Percentiles rank a stretch among this genome's conserved stretches.
These are phyloP conservation scores for Lactarius evosmus DNA, from an alignment of 768 basidiomycete species.

Conservation along the genomic window DNA sequence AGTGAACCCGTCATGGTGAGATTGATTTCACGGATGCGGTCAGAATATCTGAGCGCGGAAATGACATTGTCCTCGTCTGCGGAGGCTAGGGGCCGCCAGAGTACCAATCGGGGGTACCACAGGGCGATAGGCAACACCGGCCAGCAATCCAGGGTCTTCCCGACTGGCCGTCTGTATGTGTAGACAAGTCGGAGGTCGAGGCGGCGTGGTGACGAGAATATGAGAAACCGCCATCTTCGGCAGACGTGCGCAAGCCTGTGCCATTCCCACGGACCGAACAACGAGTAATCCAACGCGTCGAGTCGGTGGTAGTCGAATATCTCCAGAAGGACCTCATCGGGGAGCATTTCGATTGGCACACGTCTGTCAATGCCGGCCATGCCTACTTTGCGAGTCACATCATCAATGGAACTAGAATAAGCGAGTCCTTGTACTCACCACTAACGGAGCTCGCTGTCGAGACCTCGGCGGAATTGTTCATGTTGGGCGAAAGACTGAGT, in stretches of 20 bases:
- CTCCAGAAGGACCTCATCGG: slow-evolving; percentile 20
- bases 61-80: slow-evolving; percentile 17
- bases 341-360: slow-evolving; percentile 9
- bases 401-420: neutral
- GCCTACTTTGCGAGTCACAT: neutral
- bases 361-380: neutral
- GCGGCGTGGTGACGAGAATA: slow-evolving; percentile 16
- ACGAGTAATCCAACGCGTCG: slow-evolving; percentile 2
- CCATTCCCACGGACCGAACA: slow-evolving; percentile 21
- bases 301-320: slow-evolving; percentile 19
- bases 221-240: slow-evolving; percentile 15
- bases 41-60: slow-evolving; percentile 4
- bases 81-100: neutral
- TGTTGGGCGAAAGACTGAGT: neutral
- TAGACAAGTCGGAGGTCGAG: slow-evolving; percentile 19
- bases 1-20: slow-evolving; percentile 15
- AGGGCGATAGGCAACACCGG: slow-evolving; percentile 11
- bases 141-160: slow-evolving; percentile 18
- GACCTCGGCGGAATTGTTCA: neutral
- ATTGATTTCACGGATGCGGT: slow-evolving; percentile 24
- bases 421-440: neutral
- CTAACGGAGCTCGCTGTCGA: neutral
- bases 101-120: slow-evolving; percentile 17
- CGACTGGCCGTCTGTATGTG: slow-evolving; percentile 19
- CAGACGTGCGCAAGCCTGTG: slow-evolving; percentile 22